These are phyloP conservation scores for Syncephalastrum sp. DNA, from an alignment of 371 early-diverging fungal species.

Conservation along the genomic window DNA sequence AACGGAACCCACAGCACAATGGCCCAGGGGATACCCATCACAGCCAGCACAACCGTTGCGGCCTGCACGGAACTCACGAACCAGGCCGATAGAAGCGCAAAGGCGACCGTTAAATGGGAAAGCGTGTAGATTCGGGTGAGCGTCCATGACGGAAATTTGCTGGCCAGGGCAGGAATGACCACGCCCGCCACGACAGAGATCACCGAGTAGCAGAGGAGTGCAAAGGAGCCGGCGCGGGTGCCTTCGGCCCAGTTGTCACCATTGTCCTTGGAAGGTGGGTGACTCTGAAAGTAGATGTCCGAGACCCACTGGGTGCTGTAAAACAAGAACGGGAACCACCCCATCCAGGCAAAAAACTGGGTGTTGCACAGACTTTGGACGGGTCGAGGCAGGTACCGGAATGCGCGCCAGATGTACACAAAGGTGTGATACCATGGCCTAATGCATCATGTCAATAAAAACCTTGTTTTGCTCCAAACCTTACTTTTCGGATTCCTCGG, in stretches of 20 bases:
- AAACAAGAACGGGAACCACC: conserved; percentile 79
- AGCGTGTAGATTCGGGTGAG: conserved; percentile 46
- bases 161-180: conserved; percentile 54
- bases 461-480: no score
- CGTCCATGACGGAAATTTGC: conserved; percentile 5
- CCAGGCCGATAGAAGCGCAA: conserved; percentile 54
- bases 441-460: conserved; percentile 22
- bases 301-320: conserved; percentile 63
- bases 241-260: conserved; percentile 38
- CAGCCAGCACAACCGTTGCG: conserved; percentile 60
- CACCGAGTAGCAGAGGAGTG: conserved; percentile 63
- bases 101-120: conserved; percentile 57
- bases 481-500: no score
- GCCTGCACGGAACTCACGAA: conserved; percentile 46
- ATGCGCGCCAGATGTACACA: conserved; percentile 58
- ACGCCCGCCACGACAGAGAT: conserved; percentile 62
- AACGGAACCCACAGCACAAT: conserved; percentile 79
- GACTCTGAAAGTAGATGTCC: conserved; percentile 49
- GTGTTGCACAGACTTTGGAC: conserved; percentile 72
- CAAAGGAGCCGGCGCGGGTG: conserved; percentile 72
- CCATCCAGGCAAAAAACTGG: conserved; percentile 87
- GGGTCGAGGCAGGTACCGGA: conserved; percentile 57
- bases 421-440: conserved; percentile 52
- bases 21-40: conserved; percentile 77
- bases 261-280: conserved; percentile 23